Conservation (phyloP, 495 filamentous ascomycete species). For the Penicillium robsamsonii region DNA sequence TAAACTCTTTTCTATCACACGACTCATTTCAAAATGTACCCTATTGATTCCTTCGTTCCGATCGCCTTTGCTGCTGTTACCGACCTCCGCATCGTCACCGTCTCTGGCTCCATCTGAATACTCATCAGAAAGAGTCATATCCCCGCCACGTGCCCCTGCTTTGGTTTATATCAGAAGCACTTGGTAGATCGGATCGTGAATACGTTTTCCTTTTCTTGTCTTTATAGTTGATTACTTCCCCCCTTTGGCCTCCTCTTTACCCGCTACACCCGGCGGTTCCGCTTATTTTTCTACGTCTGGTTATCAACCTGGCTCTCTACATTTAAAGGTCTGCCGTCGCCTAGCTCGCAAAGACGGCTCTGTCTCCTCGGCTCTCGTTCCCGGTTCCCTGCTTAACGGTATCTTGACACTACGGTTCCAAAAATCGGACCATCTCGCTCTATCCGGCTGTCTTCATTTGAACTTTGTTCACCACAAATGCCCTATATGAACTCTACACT, state of each 20-base stretch:
- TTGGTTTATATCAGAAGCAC: conserved; percentile 23
- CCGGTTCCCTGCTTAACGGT: conserved; percentile 49
- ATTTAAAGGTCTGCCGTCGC: conserved; percentile 50
- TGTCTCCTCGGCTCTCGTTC: conserved; percentile 48
- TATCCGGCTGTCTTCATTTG: conserved; percentile 13
- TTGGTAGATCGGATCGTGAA: conserved; percentile 29
- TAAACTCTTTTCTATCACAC: conserved; percentile 3
- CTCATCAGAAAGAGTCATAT: conserved; percentile 20
- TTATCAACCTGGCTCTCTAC: conserved; percentile 37
- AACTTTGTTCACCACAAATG: conserved; percentile 3
- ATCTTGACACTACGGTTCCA: conserved; percentile 41
- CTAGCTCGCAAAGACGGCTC: conserved; percentile 43
- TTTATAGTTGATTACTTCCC: background rate
- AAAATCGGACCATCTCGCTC: conserved; percentile 32
- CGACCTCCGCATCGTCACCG: conserved; percentile 20
- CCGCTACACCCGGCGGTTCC: conserved; percentile 8
- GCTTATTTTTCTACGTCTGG: conserved; percentile 6
- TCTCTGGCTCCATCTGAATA: conserved; percentile 21
- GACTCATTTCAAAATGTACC: conserved; percentile 29
- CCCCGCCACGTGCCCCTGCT: conserved; percentile 13
- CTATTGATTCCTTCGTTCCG: conserved; percentile 27
- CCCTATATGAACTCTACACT: conserved; percentile 27
- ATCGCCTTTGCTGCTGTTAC: conserved; percentile 31
- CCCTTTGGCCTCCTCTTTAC: conserved; percentile 1
- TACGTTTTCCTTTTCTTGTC: conserved; percentile 12